Base-by-base conservation (phyloP, 495 filamentous ascomycete genomes). In the Tetracladium marchalianum region DNA sequence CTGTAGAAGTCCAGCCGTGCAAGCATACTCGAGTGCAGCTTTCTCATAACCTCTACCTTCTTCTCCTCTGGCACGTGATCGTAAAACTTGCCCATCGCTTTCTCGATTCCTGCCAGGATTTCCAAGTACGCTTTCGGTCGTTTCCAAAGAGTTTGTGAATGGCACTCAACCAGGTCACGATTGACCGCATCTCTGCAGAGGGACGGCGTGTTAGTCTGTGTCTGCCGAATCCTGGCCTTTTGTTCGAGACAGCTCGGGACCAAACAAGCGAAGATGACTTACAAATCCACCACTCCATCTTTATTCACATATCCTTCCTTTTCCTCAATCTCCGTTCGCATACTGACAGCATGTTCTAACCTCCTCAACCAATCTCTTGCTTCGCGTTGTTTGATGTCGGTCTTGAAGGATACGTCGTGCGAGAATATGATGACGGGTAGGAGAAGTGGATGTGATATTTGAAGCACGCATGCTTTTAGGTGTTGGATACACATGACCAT, bases 101-200 rank as follows among this genome's bases (percentile, higher is more conserved):
- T 47, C 46, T 63, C 52, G 35, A 77, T 65, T 35, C 61, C 62
- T 7, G 55, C 55, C 35, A 75, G 49, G 45, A 76, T 72, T 62
- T 75, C 67, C 48, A 70, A 59, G 36, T 76, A 77, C 11, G 74
- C 74, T 49, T 75, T 73, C 9, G 74, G 74, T 24, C 74, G 62
- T 46, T 76, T 76, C 74, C 74, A 77, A 19, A 77, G 60, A 2
- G 76, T 73, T 49, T 73, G 74, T 7, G 62, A 65, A 48, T 77
- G 73, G 47, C 74, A 77, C 50, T 77, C 74, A 19, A 77, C 74
- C 13, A 77, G 56, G 47, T 77, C 71, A 44, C 68, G 61, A 50
- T 76, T 77, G 55, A 77, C 68, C 35, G 66, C 62, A 50, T 77
- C 73, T 27, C 22, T 27, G 22, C 22, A 27, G 7, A 27, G 3